Base-by-base conservation (phyloP, 208 protist genomes). In the Trypanosoma platydactyli region DNA sequence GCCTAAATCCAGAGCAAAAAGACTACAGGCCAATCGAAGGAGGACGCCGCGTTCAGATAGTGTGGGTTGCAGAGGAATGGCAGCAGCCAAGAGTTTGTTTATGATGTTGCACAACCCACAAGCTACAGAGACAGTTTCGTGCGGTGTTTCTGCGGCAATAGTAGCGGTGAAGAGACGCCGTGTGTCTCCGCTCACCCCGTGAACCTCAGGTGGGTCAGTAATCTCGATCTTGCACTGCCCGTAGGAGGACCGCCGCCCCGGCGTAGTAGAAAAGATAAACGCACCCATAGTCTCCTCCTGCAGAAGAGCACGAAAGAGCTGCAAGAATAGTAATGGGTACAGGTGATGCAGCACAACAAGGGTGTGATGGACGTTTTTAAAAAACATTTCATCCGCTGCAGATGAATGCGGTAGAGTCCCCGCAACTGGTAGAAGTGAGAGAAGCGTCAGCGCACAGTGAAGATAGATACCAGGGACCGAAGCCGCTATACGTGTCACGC, bases 371-470 rank as follows among this genome's bases (percentile, higher is more conserved):
- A 75, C 45, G 1, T 33, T 7, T 42, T 73, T 59, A 44, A 73
- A 61, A 1, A 48, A 49, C 16, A 52, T 54, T 20, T 62, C 62
- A 33, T 41, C 44, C 11, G 20, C 9, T 11, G 15, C 5, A n/a
- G 1, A 24, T 24, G 33, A 27, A n/a, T 6, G 33, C 11, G 46
- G 44, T 27, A 29, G 18, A 3, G 33, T 71, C 13, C 82, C 73
- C 0, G 89, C 25, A 1, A 66, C 61, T 9, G 84, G 73, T 20
- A 93, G 74, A 4, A 89, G 59, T 11, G 81, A 79, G 25, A 94
- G 64, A 18, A 91, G 65, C 1, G 77, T 85, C 38, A 91, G 53
- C 38, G 71, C 75, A 5, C 78, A 76, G 42, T 89, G 84, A 1
- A 93, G 56, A 12, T 75, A 53, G 5, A 80, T 72, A 12, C 69